phyloP scores from a whole-genome alignment of 2,329 filamentous ascomycete genomes.

The Aspergillus alliaceus region DNA sequence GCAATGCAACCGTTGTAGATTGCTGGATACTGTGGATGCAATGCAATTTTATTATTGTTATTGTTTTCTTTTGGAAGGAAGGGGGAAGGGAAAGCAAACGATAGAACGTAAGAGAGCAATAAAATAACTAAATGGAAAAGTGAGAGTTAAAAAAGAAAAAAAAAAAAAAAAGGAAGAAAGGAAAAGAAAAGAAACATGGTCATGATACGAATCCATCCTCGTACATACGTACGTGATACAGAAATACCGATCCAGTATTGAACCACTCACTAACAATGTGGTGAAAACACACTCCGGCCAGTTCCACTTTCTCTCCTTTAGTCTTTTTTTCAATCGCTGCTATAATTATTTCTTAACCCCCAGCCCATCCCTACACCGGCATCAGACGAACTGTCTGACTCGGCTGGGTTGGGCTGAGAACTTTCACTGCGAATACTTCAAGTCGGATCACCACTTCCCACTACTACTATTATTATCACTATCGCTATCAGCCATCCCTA shows the following conservation, averaged over 20 bases:
- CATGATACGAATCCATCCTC: not conserved
- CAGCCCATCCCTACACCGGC: conserved; percentile 10
- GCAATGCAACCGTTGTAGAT: no score
- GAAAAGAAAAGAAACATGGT: not conserved
- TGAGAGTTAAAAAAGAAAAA: not conserved
- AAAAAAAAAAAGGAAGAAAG: not conserved
- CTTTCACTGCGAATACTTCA: conserved; percentile 2
- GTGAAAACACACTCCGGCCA: not conserved
- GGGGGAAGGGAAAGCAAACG: not conserved
- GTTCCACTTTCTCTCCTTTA: conserved; percentile 12
- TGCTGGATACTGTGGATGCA: no score
- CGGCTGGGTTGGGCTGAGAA: conserved; percentile 7
- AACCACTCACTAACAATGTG: not conserved
- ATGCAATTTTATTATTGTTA: no score
- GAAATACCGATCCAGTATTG: conserved; percentile 2
- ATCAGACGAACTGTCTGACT: conserved; percentile 14
- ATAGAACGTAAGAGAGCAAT: not conserved
- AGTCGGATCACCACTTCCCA: not conserved
- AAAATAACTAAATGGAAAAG: not conserved
- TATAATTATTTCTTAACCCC: conserved; percentile 15
- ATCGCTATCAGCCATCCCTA: not conserved
- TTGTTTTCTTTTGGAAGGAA: no score
- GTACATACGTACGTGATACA: not conserved
- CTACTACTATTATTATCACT: not conserved
- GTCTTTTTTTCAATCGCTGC: conserved; percentile 8